phyloP scores from a whole-genome alignment of 2,329 filamentous ascomycete species.

The Fusarium devonianum region DNA sequence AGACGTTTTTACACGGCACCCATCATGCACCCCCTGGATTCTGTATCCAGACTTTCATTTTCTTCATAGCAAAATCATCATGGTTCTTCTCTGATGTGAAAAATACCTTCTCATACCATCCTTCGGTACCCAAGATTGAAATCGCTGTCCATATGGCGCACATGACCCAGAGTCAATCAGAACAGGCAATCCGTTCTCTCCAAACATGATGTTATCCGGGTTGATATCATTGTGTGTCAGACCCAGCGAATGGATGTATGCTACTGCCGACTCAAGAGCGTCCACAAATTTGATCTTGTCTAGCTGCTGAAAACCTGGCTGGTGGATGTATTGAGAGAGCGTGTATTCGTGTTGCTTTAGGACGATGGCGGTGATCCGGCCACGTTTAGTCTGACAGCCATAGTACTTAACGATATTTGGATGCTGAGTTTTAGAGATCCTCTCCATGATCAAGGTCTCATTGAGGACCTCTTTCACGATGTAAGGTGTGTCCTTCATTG shows the following conservation, averaged over 20 bases:
- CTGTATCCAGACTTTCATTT: too few relatives aligned
- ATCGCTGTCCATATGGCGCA: constrained; percentile 1
- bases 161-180: constrained; percentile 33
- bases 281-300: constrained; percentile 11
- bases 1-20: too few relatives aligned
- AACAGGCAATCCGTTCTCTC: constrained; percentile 18
- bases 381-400: constrained; percentile 9
- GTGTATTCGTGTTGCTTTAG: constrained; percentile 8
- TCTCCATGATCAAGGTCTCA: constrained; percentile 13
- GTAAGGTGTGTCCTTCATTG: constrained; percentile 1
- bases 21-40: too few relatives aligned
- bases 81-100: constrained; percentile 25
- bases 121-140: constrained; percentile 14
- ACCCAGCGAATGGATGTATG: constrained; percentile 27
- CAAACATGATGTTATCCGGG: constrained; percentile 30
- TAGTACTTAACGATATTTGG: constrained; percentile 13
- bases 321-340: background rate
- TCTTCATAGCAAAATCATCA: too few relatives aligned
- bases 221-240: constrained; percentile 34
- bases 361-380: constrained; percentile 14
- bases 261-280: constrained; percentile 16
- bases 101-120: constrained; percentile 24
- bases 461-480: constrained; percentile 1
- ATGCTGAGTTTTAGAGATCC: constrained; percentile 7
- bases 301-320: constrained; percentile 6